Base-by-base conservation (phyloP, 208 protist species). In the Wallacemonas collosoma region DNA sequence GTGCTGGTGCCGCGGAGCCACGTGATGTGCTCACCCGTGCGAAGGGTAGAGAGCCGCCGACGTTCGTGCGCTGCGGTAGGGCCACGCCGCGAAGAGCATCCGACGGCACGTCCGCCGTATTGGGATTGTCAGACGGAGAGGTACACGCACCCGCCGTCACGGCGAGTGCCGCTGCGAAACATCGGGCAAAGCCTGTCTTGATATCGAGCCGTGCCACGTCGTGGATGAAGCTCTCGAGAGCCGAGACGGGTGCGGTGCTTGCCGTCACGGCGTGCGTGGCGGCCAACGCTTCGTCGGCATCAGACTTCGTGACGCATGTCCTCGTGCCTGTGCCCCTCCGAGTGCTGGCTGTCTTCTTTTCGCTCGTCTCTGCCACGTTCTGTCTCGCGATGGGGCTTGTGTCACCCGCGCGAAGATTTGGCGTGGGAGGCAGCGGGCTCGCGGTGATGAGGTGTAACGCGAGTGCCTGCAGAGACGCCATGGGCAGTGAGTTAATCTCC, bases 131-230 rank as follows among this genome's bases (percentile, higher is more conserved):
- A 5, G 56, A 6, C 56, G 4, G 17, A n/a, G 7, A 6, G 36
- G 56, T 43, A 26, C 26, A 26, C 56, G 6, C 53, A 57, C 26
- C 8, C 9, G 6, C 14, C 53, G 5, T 57, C 15, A 26, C 6
- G 0, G 53, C 53, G 53, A 65, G 41, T 35, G 26, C 40, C 14
- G 60, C 12, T 3, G 60, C 60, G 36, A 65, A 65, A 41, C n/a
- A 50, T 0, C 41, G 7, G 43, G 41, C 36, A 41, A 65, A 65
- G 60, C 60, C 60, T 3, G 60, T 65, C 8, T 48, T 45, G n/a
- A 65, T 14, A 51, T 65, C 60, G 4, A 65, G 60, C 43, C 60
- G 60, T 17, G 60, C 60, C 6, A 65, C 43, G 15, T 65, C 60
- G 6, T 51, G n/a, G 2, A 65, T 41, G 50, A 65, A 65, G 38